Evolutionary conservation across 176 grass and related monocot genomes (phyloP).

Genomic region (Olyra latifolia): DNA sequence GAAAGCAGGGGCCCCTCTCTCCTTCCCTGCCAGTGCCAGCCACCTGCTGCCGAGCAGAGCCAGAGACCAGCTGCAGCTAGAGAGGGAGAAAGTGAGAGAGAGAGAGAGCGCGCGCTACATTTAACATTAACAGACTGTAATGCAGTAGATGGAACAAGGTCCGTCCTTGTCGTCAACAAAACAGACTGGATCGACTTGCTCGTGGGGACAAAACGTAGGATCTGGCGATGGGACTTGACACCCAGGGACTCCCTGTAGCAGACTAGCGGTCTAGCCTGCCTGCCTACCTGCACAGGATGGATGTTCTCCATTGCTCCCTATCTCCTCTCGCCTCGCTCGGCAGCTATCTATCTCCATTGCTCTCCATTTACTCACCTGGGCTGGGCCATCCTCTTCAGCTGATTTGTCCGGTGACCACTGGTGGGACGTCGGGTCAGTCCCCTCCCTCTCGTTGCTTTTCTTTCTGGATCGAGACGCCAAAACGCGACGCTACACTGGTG

Average conservation of each 20-base stretch:
- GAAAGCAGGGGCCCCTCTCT: background rate
- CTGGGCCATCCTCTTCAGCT: background rate
- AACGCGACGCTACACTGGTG: no score
- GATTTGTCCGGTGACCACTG: background rate
- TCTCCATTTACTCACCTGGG: slow-evolving; percentile 8
- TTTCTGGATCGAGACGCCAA: background rate
- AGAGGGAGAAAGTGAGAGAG: no score
- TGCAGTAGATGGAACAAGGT: slow-evolving; percentile 7
- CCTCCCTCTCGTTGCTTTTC: background rate
- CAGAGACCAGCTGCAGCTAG: background rate
- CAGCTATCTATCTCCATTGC: background rate
- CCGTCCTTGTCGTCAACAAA: slow-evolving; percentile 36
- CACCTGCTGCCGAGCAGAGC: slow-evolving; percentile 6
- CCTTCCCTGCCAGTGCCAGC: background rate
- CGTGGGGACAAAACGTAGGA: slow-evolving; percentile 54
- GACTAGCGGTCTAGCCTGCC: no score
- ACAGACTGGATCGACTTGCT: background rate
- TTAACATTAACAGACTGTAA: no score
- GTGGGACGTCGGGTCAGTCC: slow-evolving; percentile 8
- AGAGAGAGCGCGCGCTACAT: background rate
- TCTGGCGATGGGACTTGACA: slow-evolving; percentile 40
- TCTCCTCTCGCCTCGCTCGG: background rate
- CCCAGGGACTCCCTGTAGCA: background rate
- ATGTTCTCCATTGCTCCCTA: no score
- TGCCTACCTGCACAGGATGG: no score